Conservation (phyloP, 345 rosid genomes). For the Linum lewisii region DNA sequence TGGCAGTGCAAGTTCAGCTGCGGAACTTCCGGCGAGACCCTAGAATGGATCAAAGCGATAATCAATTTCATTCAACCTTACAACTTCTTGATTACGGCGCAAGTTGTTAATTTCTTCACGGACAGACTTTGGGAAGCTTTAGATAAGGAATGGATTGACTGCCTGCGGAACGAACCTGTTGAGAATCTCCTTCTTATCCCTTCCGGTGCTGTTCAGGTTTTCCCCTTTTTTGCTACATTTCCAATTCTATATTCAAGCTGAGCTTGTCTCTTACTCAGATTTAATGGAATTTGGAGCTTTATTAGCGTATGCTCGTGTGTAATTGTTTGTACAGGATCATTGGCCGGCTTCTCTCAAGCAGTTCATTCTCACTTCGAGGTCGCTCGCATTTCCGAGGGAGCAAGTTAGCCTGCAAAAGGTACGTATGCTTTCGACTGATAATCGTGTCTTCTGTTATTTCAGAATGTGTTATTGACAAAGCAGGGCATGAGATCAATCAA, state of each 20-base stretch:
- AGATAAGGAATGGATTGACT: slow-evolving; percentile 64
- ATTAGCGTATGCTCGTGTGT: neutral
- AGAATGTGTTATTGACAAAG: too few relatives aligned
- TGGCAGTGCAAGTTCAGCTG: slow-evolving; percentile 37
- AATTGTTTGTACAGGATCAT: slow-evolving; percentile 35
- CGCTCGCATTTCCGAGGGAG: slow-evolving; percentile 58
- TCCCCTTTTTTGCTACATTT: too few relatives aligned
- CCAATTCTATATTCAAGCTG: too few relatives aligned
- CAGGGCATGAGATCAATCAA: too few relatives aligned
- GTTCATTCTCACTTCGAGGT: slow-evolving; percentile 45
- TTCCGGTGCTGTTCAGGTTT: slow-evolving; percentile 56
- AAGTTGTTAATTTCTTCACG: slow-evolving; percentile 75
- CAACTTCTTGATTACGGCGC: slow-evolving; percentile 46
- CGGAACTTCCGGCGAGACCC: slow-evolving; percentile 49
- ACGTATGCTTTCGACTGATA: neutral
- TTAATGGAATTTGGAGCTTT: neutral
- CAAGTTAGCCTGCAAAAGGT: slow-evolving; percentile 55
- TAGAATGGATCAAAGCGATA: slow-evolving; percentile 66
- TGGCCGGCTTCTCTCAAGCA: slow-evolving; percentile 82
- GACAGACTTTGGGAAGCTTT: slow-evolving; percentile 73
- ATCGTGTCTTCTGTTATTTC: too few relatives aligned
- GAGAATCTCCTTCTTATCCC: slow-evolving; percentile 65
- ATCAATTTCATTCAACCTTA: slow-evolving; percentile 48
- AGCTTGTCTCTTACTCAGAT: neutral
- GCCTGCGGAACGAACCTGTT: slow-evolving; percentile 50